These are phyloP conservation scores for Diplodia sapinea DNA, from an alignment of 2,329 filamentous ascomycete genomes.

Conservation along the genomic window DNA sequence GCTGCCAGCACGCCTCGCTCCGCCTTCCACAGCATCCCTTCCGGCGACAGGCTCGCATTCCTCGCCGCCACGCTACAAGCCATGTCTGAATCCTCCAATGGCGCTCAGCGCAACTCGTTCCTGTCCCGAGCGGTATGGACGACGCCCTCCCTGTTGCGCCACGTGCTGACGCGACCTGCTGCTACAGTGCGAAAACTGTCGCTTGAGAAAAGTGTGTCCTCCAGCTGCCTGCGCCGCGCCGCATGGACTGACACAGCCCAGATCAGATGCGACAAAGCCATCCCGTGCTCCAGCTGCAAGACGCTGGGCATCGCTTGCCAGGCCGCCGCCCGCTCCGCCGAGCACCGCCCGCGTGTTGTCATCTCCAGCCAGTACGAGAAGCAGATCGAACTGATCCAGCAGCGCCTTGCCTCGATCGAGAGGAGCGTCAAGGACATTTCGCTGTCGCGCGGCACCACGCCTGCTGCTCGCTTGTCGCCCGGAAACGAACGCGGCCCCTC, in stretches of 20 bases:
- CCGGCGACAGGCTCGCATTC: too few species aligned
- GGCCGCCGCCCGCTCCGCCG: conserved; percentile 14
- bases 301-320: conserved; percentile 24
- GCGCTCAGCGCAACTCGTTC: conserved; percentile 18
- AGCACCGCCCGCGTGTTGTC: conserved; percentile 22
- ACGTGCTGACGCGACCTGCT: not conserved
- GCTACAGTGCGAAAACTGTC: conserved; percentile 19
- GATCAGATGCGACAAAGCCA: conserved; percentile 24
- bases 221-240: not conserved
- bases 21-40: not conserved
- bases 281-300: conserved; percentile 20
- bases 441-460: not conserved
- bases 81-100: conserved; percentile 14
- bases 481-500: conserved; percentile 12
- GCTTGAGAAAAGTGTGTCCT: conserved; percentile 15
- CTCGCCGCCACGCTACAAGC: not conserved
- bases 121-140: conserved; percentile 16
- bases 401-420: conserved; percentile 57
- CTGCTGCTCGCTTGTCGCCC: conserved; percentile 4
- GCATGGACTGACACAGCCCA: not conserved
- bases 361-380: conserved; percentile 45
- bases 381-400: conserved; percentile 60
- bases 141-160: too few species aligned
- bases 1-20: not conserved
- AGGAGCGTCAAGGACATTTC: conserved; percentile 42